Base-by-base conservation (phyloP, 176 grass and related monocot species). In the Oryza officinalis region DNA sequence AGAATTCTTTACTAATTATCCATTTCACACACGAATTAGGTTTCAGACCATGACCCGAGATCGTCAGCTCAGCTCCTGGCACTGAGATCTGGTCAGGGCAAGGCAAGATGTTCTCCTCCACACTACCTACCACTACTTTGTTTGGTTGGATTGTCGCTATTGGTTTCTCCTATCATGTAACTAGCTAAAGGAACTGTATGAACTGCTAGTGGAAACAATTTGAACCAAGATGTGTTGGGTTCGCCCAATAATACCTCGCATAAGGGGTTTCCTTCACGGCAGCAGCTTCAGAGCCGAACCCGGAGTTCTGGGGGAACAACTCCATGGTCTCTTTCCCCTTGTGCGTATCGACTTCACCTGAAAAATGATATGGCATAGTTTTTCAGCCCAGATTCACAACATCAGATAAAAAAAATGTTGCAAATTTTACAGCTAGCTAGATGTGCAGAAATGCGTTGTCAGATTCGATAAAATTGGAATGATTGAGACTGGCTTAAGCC, bases 271-370 rank as follows among this genome's bases (percentile, higher is more conserved):
- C 50, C 38, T 78, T 49, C 17, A 9, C 26, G 23, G 25, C 74
- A 27, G 45, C 37, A 27, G 45, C 37, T 28, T 46, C 72, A 15
- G 79, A 27, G 80, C 66, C 60, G 52, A 92, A 94, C 30, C 85
- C 93, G 8, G 84, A 20, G 71, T 79, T 83, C 86, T 94, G 94
- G 22, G 94, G 92, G 77, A 92, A 94, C 41, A 97, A 80, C 14
- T 90, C 87, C 89, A 91, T 89, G 37, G 68, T 87, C 76, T 75
- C 81, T 70, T 84, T 87, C 46, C 46, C 46, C 33, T 25, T 77
- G 38, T 61, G 22, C 22, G 33, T 44, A 22, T 86, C 75, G 4
- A 54, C 81, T 32, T 76, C 75, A 61, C 22, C 57, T 61, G 57
- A 61, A 61, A 59, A 61, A 54, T 25, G 22, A 61, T 25, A 61